phyloP scores from a whole-genome alignment of 2,329 filamentous ascomycete species.

The Dactylellina haptotyla region DNA sequence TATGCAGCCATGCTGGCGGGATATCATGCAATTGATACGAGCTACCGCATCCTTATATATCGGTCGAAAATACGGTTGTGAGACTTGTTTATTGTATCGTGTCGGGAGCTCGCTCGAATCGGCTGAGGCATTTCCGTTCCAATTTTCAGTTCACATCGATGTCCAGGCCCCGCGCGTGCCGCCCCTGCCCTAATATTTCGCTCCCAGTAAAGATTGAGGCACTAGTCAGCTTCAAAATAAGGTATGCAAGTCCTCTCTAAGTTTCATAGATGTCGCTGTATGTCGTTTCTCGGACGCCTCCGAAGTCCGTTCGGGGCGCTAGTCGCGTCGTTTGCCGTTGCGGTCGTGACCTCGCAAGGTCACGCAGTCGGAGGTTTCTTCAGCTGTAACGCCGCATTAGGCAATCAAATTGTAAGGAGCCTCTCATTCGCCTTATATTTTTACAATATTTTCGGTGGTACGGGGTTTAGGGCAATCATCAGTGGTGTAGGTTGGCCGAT shows the following conservation, averaged over 20 bases:
- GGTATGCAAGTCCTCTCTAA: no score
- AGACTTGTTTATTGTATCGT: background rate
- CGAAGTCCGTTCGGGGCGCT: constrained; percentile 10
- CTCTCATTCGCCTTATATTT: no score
- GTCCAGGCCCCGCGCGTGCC: constrained; percentile 3
- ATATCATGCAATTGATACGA: background rate
- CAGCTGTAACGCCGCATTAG: no score
- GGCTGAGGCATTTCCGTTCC: background rate
- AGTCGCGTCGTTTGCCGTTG: constrained; percentile 9
- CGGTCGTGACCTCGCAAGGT: background rate
- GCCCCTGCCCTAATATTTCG: background rate
- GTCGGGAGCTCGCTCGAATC: background rate
- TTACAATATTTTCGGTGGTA: no score
- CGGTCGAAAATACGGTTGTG: background rate
- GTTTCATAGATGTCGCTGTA: no score
- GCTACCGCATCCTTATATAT: background rate
- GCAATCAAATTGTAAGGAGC: no score
- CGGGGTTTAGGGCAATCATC: no score
- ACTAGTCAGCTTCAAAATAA: no score
- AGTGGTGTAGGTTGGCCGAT: no score
- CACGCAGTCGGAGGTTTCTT: no score
- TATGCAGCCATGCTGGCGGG: background rate
- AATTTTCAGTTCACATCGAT: background rate
- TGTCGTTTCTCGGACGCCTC: background rate
- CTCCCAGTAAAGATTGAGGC: no score